Percentiles rank a stretch among this genome's conserved stretches.
phyloP scores from a whole-genome alignment of 83 land plant genomes.

The Diphasiastrum complanatum region DNA sequence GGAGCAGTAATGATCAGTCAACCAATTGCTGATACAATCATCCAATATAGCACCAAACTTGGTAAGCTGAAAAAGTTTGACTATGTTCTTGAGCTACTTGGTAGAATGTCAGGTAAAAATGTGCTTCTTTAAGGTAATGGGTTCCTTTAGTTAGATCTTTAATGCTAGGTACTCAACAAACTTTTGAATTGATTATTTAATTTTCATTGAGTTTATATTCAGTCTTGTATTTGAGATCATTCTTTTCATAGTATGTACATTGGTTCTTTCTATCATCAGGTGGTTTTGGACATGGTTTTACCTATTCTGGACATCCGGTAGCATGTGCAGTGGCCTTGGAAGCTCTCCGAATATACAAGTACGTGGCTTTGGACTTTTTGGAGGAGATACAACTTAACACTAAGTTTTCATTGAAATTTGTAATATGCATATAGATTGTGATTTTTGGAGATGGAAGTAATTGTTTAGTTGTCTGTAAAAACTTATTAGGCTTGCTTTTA shows the following conservation, averaged over 20 bases:
- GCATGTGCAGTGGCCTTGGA: constrained; percentile 97
- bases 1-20: constrained; percentile 84
- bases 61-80: constrained; percentile 36
- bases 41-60: constrained; percentile 65
- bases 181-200: no score
- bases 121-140: background rate
- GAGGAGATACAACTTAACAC: background rate
- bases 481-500: background rate
- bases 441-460: background rate
- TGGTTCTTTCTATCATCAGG: no score
- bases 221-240: no score
- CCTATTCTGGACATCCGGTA: constrained; percentile 97
- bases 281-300: constrained; percentile 88
- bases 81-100: background rate
- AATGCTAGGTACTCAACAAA: no score
- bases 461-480: background rate
- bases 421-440: no score
- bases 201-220: no score
- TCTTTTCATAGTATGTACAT: no score
- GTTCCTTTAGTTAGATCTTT: no score
- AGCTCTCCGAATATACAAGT: constrained; percentile 83
- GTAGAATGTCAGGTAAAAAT: background rate
- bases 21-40: constrained; percentile 66
- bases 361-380: background rate
- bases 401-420: background rate